Conservation (phyloP, 345 rosid species). For the Populus deltoides region DNA sequence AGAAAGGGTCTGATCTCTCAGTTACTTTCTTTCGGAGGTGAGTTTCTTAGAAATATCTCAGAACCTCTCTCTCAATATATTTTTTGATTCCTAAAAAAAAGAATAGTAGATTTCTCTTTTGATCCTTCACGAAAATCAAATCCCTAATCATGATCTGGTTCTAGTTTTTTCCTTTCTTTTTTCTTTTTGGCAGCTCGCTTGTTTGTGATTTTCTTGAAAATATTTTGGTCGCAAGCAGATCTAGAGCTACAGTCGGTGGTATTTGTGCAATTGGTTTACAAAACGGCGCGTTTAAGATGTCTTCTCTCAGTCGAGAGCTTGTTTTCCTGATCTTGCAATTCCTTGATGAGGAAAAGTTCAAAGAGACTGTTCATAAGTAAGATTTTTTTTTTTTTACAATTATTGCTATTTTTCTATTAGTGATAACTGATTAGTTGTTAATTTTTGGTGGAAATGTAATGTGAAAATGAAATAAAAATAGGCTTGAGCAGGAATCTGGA, state of each 20-base stretch:
- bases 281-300: conserved; percentile 55
- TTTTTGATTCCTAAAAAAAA: conserved; percentile 31
- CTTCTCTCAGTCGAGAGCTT: conserved; percentile 98
- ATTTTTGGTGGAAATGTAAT: conserved; percentile 21
- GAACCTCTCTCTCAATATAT: conserved; percentile 4
- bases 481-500: conserved; percentile 99
- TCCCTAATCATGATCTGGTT: background rate
- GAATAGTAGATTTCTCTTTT: background rate
- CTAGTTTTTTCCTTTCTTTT: background rate
- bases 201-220: background rate
- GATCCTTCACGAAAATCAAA: background rate
- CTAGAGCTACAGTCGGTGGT: conserved; percentile 42
- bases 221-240: conserved; percentile 55
- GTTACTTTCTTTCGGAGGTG: conserved; percentile 30
- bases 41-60: conserved; percentile 36
- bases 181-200: conserved; percentile 3
- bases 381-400: conserved; percentile 10
- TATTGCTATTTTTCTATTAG: background rate
- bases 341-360: conserved; percentile 97
- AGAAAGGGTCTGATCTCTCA: conserved; percentile 28
- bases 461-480: conserved; percentile 20
- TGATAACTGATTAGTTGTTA: conserved; percentile 14
- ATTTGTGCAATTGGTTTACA: conserved; percentile 27
- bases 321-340: conserved; percentile 98
- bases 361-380: conserved; percentile 97